A percentile compares a stretch with the other conserved stretches of the same genome.
Conservation (phyloP, 2,329 filamentous ascomycete genomes). For the Onygenales sp. region DNA sequence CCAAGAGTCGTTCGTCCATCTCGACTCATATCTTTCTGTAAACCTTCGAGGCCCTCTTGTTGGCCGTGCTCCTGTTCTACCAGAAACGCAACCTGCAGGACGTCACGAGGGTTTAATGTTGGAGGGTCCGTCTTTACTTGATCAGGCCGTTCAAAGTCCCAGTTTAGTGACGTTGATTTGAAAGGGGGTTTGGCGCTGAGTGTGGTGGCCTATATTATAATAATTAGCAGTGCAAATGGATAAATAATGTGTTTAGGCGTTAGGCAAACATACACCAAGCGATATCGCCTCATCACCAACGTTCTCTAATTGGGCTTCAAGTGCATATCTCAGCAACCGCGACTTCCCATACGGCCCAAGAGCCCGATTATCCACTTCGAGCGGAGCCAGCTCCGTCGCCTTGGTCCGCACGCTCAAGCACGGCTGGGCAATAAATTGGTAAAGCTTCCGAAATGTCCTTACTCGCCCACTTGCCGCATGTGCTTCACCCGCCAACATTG, state of each 20-base stretch:
- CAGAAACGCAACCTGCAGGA: slow-evolving; percentile 56
- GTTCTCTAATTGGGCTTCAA: slow-evolving; percentile 95
- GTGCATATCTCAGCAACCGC: slow-evolving; percentile 50
- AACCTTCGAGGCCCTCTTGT: slow-evolving; percentile 42
- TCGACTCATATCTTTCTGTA: slow-evolving; percentile 38
- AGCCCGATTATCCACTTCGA: slow-evolving; percentile 36
- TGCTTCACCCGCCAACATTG: slow-evolving; percentile 39
- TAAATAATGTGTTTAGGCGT: background rate
- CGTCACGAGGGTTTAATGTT: slow-evolving; percentile 51
- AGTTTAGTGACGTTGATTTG: slow-evolving; percentile 45
- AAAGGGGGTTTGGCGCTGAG: slow-evolving; percentile 45
- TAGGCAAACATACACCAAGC: slow-evolving; percentile 48
- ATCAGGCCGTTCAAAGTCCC: slow-evolving; percentile 36
- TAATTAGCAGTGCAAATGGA: background rate
- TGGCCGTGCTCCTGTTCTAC: slow-evolving; percentile 44
- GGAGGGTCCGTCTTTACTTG: slow-evolving; percentile 26
- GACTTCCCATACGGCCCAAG: slow-evolving; percentile 35
- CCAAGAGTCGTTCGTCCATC: slow-evolving; percentile 58
- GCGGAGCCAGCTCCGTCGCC: slow-evolving; percentile 52
- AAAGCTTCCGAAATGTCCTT: slow-evolving; percentile 85
- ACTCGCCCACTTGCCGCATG: slow-evolving; percentile 51
- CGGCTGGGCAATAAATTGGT: slow-evolving; percentile 90
- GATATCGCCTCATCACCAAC: slow-evolving; percentile 74
- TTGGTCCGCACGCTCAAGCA: slow-evolving; percentile 88
- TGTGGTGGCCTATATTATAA: slow-evolving; percentile 30